A percentile compares a stretch with the other conserved stretches of the same genome.
phyloP scores from a whole-genome alignment of 208 protist genomes.

The Trypanosoma avium region DNA sequence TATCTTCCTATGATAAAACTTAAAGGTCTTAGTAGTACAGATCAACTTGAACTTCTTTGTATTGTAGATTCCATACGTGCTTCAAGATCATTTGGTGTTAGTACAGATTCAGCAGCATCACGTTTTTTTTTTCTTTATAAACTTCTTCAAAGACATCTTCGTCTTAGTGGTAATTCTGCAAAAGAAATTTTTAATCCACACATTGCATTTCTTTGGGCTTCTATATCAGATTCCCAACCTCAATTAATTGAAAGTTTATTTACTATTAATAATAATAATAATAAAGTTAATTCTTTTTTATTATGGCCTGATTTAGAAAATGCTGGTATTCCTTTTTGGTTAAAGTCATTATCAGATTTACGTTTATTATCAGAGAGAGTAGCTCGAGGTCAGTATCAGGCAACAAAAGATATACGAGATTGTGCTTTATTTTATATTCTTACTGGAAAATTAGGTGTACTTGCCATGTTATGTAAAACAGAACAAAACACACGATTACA shows the following conservation, averaged over 20 bases:
- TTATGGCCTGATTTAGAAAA: conserved; percentile 69
- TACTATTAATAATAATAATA: too few species aligned
- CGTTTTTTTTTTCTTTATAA: conserved; percentile 72
- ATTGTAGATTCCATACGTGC: conserved; percentile 66
- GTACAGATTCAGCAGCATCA: conserved; percentile 71
- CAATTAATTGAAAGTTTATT: conserved; percentile 19
- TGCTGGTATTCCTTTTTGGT: conserved; percentile 69
- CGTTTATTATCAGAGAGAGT: conserved; percentile 72
- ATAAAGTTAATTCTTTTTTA: too few species aligned
- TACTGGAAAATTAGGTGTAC: conserved; percentile 73
- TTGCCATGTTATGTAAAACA: conserved; percentile 91
- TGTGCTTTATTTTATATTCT: conserved; percentile 91
- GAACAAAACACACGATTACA: conserved; percentile 72
- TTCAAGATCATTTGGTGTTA: conserved; percentile 39
- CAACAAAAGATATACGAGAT: conserved; percentile 65
- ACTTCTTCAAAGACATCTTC: conserved; percentile 55
- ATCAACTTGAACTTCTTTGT: conserved; percentile 69
- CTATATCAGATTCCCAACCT: conserved; percentile 23
- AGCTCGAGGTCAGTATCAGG: conserved; percentile 72
- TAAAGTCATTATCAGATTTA: conserved; percentile 48
- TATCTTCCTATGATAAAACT: conserved; percentile 55
- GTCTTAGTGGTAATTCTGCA: conserved; percentile 23
- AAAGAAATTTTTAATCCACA: conserved; percentile 35
- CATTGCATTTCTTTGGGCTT: conserved; percentile 34
- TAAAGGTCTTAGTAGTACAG: conserved; percentile 44